phyloP scores from a whole-genome alignment of 2,329 filamentous ascomycete species.

The Microdochium nivale region DNA sequence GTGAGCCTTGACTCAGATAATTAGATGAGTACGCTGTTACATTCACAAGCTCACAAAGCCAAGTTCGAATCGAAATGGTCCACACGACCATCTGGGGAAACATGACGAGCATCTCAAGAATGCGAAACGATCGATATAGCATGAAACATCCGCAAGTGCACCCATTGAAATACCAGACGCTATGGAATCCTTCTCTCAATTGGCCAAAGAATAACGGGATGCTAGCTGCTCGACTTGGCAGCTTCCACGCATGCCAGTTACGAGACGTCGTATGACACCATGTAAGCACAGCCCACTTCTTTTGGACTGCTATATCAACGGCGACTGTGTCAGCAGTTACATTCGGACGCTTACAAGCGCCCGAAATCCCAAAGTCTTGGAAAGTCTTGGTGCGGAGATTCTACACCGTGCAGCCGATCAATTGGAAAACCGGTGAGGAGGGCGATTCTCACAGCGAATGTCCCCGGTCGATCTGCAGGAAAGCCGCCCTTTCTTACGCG shows the following conservation, averaged over 20 bases:
- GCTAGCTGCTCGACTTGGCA: not conserved
- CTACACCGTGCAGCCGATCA: not conserved
- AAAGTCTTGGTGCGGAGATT: not conserved
- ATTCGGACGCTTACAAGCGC: not conserved
- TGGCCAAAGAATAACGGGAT: not conserved
- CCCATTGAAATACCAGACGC: not conserved
- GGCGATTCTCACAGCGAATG: not conserved
- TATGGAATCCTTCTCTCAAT: not conserved
- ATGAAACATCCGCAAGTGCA: not conserved
- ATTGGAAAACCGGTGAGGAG: not conserved
- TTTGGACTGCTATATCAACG: not conserved
- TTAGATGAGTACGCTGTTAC: not conserved
- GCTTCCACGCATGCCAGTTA: not conserved
- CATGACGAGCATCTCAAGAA: not conserved
- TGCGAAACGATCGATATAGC: not conserved
- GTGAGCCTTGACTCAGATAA: not conserved
- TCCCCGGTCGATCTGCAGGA: not conserved
- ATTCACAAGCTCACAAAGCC: not conserved
- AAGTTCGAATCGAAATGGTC: not conserved
- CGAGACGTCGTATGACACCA: not conserved
- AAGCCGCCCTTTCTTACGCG: not conserved
- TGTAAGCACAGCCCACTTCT: not conserved
- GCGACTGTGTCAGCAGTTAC: not conserved
- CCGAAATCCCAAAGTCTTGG: not conserved
- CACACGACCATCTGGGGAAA: not conserved